Evolutionary conservation across 2,329 filamentous ascomycete species (phyloP).

Genomic region (Penicillium thymicola): DNA sequence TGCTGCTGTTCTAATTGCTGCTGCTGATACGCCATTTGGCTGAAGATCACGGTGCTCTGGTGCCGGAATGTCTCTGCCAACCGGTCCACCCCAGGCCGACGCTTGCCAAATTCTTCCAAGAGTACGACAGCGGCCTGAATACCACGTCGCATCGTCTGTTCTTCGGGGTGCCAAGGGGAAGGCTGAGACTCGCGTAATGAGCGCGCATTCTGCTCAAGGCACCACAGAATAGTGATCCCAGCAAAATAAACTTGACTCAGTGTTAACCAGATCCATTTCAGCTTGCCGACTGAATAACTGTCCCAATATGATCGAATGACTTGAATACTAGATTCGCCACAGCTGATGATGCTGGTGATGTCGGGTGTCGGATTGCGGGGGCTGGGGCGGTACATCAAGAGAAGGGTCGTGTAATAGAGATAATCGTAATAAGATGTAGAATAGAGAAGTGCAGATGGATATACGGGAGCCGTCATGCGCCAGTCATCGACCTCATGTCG

Average conservation of each 20-base stretch:
- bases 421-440: conserved; percentile 44
- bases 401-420: conserved; percentile 38
- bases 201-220: conserved; percentile 39
- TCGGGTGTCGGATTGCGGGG: conserved; percentile 38
- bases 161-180: conserved; percentile 36
- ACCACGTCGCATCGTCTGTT: conserved; percentile 36
- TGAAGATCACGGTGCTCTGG: conserved; percentile 40
- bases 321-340: conserved; percentile 39
- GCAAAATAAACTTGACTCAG: conserved; percentile 40
- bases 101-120: conserved; percentile 39
- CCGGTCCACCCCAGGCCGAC: conserved; percentile 37
- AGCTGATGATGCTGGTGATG: conserved; percentile 36
- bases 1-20: conserved; percentile 25
- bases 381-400: conserved; percentile 40
- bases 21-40: conserved; percentile 36
- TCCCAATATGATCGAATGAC: conserved; percentile 42
- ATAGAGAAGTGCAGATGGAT: conserved; percentile 37
- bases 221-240: conserved; percentile 41
- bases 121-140: conserved; percentile 38
- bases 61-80: conserved; percentile 37
- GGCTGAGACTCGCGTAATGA: conserved; percentile 28
- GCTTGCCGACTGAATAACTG: conserved; percentile 38
- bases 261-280: conserved; percentile 44
- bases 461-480: conserved; percentile 37
- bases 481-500: conserved; percentile 39